Base-by-base conservation (phyloP, 306 rosid genomes). In the Cucumis hystrix region DNA sequence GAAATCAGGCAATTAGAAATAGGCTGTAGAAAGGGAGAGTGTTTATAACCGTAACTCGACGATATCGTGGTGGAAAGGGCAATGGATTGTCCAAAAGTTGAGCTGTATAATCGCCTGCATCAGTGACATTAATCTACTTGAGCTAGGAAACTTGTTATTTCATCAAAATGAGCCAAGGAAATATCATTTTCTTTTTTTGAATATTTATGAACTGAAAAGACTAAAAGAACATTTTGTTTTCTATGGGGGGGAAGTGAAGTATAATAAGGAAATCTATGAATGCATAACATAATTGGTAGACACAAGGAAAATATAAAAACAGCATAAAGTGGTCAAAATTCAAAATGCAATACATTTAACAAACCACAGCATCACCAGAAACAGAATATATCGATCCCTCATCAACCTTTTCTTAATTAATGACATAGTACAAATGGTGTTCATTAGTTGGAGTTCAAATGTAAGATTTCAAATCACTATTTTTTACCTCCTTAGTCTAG, bases 41-140 rank as follows among this genome's bases (percentile, higher is more conserved):
- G 61, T 79, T 75, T 78, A 72, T 79, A 49, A 45, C 47, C 79
- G 30, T 61, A 54, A 70, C 74, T 78, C 30, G 82, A 63, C 56
- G 39, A 49, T 45, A 23, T 11, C 39, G 23, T 45, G 7, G 13
- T 69, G 23, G 23, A 13, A 71, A 72, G 76, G 16, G 12, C 39
- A 14, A 49, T 15, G 76, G 59, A 45, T 25, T 49, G 28, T 47
- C 76, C 23, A 49, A 71, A 47, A 14, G 59, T 71, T 25, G n/a
- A 1, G 21, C 59, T 71, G 76, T 71, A 14, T 15, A 4, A 49
- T 71, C 58, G 1, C 52, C 60, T 25, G 55, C 40, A 70, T 14
- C 57, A 70, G 75, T 70, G 18, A 23, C 41, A 47, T 49, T 47
- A 25, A 47, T 47, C 58, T 25, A 12, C 59, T 71, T 49, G 76